Conservation (phyloP, 352 stramenopile genomes). For the Halophytophthora batemanensis region DNA sequence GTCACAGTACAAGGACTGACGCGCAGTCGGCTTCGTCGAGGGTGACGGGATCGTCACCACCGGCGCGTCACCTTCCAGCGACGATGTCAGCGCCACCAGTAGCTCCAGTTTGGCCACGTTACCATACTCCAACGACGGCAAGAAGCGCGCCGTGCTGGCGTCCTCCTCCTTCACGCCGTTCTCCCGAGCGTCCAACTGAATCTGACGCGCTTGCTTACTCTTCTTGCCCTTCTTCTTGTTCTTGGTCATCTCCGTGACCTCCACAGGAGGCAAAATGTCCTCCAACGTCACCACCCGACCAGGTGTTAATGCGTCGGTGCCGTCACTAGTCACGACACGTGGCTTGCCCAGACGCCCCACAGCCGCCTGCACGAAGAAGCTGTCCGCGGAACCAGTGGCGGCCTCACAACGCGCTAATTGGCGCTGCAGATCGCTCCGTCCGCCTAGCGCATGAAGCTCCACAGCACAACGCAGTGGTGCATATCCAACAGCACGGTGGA, state of each 20-base stretch:
- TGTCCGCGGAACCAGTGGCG: conserved; percentile 15
- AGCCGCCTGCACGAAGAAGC: conserved; percentile 38
- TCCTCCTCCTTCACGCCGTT: neutral
- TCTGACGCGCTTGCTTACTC: conserved; percentile 33
- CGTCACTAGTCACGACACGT: conserved; percentile 30
- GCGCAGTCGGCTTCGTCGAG: too few relatives aligned
- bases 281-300: conserved; percentile 5
- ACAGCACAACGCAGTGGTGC: conserved; percentile 40
- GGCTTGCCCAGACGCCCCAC: conserved; percentile 18
- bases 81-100: conserved; percentile 32
- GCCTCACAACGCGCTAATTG: conserved; percentile 29
- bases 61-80: conserved; percentile 13
- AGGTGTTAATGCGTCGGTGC: conserved; percentile 18
- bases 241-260: conserved; percentile 10
- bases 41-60: conserved; percentile 35
- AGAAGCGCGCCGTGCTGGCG: conserved; percentile 3
- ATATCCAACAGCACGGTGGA: conserved; percentile 28
- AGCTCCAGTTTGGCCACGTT: conserved; percentile 48
- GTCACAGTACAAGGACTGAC: conserved; percentile 36
- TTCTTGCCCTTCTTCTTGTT: conserved; percentile 28
- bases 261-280: conserved; percentile 7
- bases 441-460: conserved; percentile 22
- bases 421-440: conserved; percentile 12
- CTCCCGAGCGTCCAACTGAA: conserved; percentile 10
- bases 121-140: conserved; percentile 53